phyloP scores from a whole-genome alignment of 805 yeast genomes.

The Yamadazyma akitaensis region DNA sequence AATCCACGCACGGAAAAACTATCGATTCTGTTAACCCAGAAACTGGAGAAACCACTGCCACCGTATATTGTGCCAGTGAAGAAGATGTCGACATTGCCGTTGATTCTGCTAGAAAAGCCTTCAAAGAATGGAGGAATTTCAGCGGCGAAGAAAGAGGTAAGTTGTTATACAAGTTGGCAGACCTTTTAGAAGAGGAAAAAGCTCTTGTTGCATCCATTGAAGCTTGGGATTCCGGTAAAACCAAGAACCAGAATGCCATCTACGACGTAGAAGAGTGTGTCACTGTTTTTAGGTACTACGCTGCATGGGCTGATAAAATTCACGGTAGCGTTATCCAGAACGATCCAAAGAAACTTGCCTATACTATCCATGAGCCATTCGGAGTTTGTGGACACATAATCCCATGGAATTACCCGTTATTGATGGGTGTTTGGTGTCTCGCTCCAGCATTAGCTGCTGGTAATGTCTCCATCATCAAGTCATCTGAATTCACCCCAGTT shows the following conservation, averaged over 20 bases:
- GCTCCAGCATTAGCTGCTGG: constrained; percentile 84
- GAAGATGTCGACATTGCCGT: constrained; percentile 45
- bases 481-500: constrained; percentile 75
- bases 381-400: constrained; percentile 47
- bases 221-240: constrained; percentile 49
- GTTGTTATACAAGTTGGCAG: constrained; percentile 37
- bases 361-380: constrained; percentile 59
- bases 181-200: constrained; percentile 28
- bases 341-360: constrained; percentile 53
- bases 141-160: constrained; percentile 41
- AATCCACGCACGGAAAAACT: constrained; percentile 32
- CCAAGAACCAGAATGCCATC: constrained; percentile 45
- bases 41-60: constrained; percentile 41
- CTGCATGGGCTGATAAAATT: constrained; percentile 62
- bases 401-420: constrained; percentile 47
- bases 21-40: constrained; percentile 42
- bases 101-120: constrained; percentile 35
- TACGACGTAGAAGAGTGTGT: constrained; percentile 48
- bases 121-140: constrained; percentile 45
- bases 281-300: constrained; percentile 48
- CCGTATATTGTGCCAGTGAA: constrained; percentile 39
- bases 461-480: constrained; percentile 66
- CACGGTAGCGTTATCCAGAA: constrained; percentile 45
- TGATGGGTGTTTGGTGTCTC: constrained; percentile 77
- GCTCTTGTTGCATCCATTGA: constrained; percentile 37